Evolutionary conservation across 768 basidiomycete species (phyloP).

Genomic region (Suillus weaverae): DNA sequence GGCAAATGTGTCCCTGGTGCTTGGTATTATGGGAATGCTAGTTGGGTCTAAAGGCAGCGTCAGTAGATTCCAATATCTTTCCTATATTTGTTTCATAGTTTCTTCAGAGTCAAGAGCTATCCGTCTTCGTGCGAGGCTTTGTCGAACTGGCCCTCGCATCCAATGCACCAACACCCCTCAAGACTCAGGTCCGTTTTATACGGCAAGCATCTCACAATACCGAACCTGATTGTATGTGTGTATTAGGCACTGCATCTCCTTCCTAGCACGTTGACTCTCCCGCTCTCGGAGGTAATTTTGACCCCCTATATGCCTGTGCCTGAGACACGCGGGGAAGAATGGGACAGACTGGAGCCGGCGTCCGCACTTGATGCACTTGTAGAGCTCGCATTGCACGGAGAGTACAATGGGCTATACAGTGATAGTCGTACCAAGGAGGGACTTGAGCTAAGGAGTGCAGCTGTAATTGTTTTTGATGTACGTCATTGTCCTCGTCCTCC

Average conservation of each 20-base stretch:
- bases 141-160: constrained; percentile 88
- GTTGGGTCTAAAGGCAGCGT: constrained; percentile 72
- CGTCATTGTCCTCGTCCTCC: constrained; percentile 11
- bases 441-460: constrained; percentile 74
- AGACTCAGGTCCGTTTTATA: constrained; percentile 66
- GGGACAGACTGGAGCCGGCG: constrained; percentile 81
- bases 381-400: constrained; percentile 82
- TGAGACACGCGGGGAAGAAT: constrained; percentile 87
- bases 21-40: constrained; percentile 86
- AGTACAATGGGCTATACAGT: constrained; percentile 71
- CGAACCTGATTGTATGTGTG: constrained; percentile 28
- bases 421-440: constrained; percentile 62
- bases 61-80: constrained; percentile 28
- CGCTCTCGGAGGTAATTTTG: constrained; percentile 64
- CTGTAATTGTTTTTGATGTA: constrained; percentile 84
- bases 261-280: constrained; percentile 55
- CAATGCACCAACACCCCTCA: constrained; percentile 87
- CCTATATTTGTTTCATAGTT: constrained; percentile 4
- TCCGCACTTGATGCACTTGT: constrained; percentile 83
- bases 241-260: constrained; percentile 57
- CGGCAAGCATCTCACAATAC: constrained; percentile 1
- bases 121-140: constrained; percentile 70
- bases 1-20: constrained; percentile 74
- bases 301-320: constrained; percentile 77
- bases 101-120: constrained; percentile 54